A percentile compares a stretch with the other conserved stretches of the same genome.
These are phyloP conservation scores for Roridomyces roridus DNA, from an alignment of 768 basidiomycete species.

Conservation along the genomic window DNA sequence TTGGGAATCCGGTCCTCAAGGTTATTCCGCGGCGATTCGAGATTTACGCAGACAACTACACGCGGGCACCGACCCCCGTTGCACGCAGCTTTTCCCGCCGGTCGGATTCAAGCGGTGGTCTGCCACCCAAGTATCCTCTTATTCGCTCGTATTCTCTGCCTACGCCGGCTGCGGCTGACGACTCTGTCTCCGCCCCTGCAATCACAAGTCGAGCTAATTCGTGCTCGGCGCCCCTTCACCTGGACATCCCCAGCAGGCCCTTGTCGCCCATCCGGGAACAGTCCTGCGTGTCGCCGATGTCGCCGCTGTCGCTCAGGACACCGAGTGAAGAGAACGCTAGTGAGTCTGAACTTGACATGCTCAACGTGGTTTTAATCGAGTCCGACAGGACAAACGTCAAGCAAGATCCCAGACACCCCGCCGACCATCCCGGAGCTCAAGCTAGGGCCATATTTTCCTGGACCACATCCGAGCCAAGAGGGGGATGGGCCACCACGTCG, in stretches of 20 bases:
- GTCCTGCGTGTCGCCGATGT: constrained; percentile 13
- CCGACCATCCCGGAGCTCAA: constrained; percentile 18
- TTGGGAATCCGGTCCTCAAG: constrained; percentile 17
- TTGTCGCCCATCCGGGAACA: constrained; percentile 23
- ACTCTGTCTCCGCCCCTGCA: not conserved
- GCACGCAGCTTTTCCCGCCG: constrained; percentile 11
- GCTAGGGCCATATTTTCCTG: constrained; percentile 15
- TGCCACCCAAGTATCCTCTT: constrained; percentile 14
- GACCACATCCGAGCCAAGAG: constrained; percentile 23
- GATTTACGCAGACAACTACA: constrained; percentile 13
- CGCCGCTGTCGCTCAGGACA: constrained; percentile 14
- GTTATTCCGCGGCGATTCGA: constrained; percentile 22
- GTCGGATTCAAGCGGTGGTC: not conserved
- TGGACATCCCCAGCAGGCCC: constrained; percentile 11
- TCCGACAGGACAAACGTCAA: too few relatives aligned
- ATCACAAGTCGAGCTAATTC: constrained; percentile 15
- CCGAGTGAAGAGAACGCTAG: constrained; percentile 15
- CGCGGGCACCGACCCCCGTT: not conserved
- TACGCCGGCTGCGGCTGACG: not conserved
- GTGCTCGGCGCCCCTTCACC: constrained; percentile 16
- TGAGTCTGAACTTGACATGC: constrained; percentile 8
- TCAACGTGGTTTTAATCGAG: not conserved
- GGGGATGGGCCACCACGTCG: constrained; percentile 18
- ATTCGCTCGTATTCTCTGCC: constrained; percentile 26
- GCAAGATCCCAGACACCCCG: constrained; percentile 1